These are phyloP conservation scores for Phytophthora cryptogea DNA, from an alignment of 352 stramenopile species.

Conservation along the genomic window DNA sequence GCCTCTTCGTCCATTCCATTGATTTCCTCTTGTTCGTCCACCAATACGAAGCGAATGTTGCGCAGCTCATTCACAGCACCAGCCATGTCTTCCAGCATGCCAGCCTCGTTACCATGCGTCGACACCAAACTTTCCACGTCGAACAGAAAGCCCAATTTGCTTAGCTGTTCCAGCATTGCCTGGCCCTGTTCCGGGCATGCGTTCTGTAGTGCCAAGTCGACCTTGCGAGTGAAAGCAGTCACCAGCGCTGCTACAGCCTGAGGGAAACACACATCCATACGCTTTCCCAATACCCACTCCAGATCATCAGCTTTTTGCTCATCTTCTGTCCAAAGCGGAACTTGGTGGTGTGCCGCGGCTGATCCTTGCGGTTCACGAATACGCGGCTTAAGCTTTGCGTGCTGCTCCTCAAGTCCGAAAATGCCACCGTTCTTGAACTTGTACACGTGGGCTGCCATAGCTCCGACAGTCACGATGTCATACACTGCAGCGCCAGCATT, in stretches of 20 bases:
- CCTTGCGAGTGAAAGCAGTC: slow-evolving; percentile 81
- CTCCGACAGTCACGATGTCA: slow-evolving; percentile 85
- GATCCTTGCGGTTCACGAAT: slow-evolving; percentile 55
- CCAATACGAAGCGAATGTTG: slow-evolving; percentile 79
- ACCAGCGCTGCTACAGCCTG: slow-evolving; percentile 80
- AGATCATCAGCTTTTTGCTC: slow-evolving; percentile 80
- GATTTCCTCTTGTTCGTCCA: slow-evolving; percentile 70
- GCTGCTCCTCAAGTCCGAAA: slow-evolving; percentile 72
- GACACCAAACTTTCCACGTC: slow-evolving; percentile 86
- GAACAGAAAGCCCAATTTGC: slow-evolving; percentile 84
- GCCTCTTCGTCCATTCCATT: slow-evolving; percentile 42
- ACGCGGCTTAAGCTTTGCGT: slow-evolving; percentile 70
- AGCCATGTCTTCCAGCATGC: slow-evolving; percentile 90
- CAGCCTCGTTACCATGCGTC: slow-evolving; percentile 86
- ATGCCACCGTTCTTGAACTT: slow-evolving; percentile 90
- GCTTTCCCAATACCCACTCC: slow-evolving; percentile 79
- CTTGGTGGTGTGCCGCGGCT: slow-evolving; percentile 55
- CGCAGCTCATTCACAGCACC: slow-evolving; percentile 81
- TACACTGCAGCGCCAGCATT: slow-evolving; percentile 56
- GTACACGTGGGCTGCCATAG: slow-evolving; percentile 87
- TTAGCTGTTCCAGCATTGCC: slow-evolving; percentile 75
- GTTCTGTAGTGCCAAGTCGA: slow-evolving; percentile 77
- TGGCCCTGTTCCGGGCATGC: slow-evolving; percentile 45
- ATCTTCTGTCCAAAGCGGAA: slow-evolving; percentile 80
- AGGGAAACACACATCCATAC: slow-evolving; percentile 86